Percentiles rank a stretch among this genome's conserved stretches.
Evolutionary conservation across 2,329 filamentous ascomycete genomes (phyloP).

Genomic region (Cercospora janseana): DNA sequence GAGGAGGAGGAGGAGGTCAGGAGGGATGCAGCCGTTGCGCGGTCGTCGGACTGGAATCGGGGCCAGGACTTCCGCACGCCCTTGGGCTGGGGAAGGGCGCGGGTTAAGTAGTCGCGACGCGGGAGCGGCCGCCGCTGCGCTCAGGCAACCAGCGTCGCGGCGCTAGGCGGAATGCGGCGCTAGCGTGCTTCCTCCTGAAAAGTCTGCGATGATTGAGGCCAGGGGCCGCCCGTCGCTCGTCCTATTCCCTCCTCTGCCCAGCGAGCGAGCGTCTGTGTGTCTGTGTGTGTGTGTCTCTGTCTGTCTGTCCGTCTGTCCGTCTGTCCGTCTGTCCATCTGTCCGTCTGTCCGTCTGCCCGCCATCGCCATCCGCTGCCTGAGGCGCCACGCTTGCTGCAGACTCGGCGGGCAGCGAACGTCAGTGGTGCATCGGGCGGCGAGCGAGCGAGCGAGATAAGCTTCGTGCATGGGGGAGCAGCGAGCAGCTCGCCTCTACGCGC

Average conservation of each 20-base stretch:
- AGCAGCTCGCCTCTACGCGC: conserved; percentile 4
- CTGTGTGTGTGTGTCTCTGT: too few species aligned
- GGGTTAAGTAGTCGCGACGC: conserved; percentile 5
- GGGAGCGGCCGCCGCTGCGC: not conserved
- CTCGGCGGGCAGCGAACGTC: too few species aligned
- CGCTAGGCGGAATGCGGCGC: not conserved
- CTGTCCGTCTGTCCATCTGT: not conserved
- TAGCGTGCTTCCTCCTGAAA: conserved; percentile 2
- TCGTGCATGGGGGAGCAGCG: not conserved
- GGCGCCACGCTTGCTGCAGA: too few species aligned
- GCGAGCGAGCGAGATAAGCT: conserved; percentile 12
- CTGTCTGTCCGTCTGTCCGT: too few species aligned
- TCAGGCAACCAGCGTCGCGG: not conserved
- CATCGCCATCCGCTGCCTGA: too few species aligned
- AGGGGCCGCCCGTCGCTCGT: not conserved
- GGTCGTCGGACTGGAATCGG: conserved; percentile 9
- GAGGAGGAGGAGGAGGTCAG: conserved; percentile 9
- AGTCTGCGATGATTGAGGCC: conserved; percentile 7
- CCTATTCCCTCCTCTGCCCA: not conserved
- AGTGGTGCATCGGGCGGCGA: conserved; percentile 8
- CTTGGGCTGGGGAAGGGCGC: not conserved
- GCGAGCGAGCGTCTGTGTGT: not conserved
- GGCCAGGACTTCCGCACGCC: not conserved
- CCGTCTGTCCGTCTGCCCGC: too few species aligned
- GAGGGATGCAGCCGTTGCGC: conserved; percentile 1